These are phyloP conservation scores for Monosporascus sp. DNA, from an alignment of 2,329 filamentous ascomycete genomes.

Conservation along the genomic window DNA sequence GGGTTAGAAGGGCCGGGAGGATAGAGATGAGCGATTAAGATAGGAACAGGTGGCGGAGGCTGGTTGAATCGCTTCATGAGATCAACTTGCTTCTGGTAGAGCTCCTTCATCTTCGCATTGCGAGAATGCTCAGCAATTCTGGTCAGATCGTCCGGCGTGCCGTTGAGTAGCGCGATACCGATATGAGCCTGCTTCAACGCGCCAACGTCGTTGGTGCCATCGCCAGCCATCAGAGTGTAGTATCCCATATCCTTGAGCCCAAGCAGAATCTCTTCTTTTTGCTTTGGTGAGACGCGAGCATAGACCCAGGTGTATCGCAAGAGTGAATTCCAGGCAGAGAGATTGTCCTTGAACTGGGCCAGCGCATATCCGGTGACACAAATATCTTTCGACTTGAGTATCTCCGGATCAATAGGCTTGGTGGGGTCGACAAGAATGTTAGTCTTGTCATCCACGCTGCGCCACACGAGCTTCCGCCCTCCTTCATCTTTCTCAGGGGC, in stretches of 20 bases:
- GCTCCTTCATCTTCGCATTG: conserved; percentile 95
- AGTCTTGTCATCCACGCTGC: conserved; percentile 86
- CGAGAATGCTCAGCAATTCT: conserved; percentile 91
- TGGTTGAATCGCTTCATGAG: conserved; percentile 97
- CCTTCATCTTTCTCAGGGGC: conserved; percentile 84
- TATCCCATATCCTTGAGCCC: conserved; percentile 96
- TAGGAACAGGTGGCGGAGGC: conserved; percentile 84
- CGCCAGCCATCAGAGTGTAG: conserved; percentile 97
- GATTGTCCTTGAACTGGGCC: conserved; percentile 77
- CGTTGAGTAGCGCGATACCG: conserved; percentile 92
- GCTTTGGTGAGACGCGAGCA: conserved; percentile 94
- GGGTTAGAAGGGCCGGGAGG: conserved; percentile 87
- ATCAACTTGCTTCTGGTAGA: conserved; percentile 92
- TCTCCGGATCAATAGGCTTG: conserved; percentile 73
- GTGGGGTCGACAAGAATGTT: conserved; percentile 81
- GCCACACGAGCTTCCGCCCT: conserved; percentile 83
- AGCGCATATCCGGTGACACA: conserved; percentile 95
- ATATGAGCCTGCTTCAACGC: conserved; percentile 97
- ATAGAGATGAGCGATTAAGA: conserved; percentile 88
- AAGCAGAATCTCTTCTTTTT: conserved; percentile 97
- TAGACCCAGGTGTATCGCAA: conserved; percentile 95
- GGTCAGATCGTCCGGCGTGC: conserved; percentile 82
- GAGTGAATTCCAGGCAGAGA: conserved; percentile 65
- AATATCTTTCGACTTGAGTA: conserved; percentile 81
- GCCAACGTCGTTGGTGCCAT: conserved; percentile 97